These are phyloP conservation scores for Encephalitozoon cuniculi DNA, from an alignment of 371 early-diverging fungal species.

Conservation along the genomic window DNA sequence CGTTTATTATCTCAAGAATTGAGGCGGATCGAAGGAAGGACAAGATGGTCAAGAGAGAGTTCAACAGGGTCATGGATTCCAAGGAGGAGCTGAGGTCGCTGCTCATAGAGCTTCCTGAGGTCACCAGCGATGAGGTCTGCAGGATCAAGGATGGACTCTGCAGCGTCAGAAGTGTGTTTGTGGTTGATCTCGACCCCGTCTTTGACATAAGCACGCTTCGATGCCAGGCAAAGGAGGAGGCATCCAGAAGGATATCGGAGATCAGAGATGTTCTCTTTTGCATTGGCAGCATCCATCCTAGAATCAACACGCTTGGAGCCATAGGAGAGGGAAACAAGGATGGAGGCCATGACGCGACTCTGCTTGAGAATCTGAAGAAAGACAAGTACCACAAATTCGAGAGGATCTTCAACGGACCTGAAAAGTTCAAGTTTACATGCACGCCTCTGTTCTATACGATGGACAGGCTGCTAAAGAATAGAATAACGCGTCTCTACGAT, in stretches of 20 bases:
- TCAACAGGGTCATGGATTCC: neutral
- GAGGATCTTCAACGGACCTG: neutral
- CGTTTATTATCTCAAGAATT: conserved; percentile 17
- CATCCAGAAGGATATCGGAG: neutral
- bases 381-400: neutral
- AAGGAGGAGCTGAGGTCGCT: neutral
- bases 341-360: neutral
- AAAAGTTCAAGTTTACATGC: conserved; percentile 5
- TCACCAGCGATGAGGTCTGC: neutral
- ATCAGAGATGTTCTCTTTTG: neutral
- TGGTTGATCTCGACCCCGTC: conserved; percentile 19
- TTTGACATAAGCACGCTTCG: neutral
- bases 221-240: conserved; percentile 8
- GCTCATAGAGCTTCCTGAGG: neutral
- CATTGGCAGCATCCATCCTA: neutral
- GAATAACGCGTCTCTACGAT: conserved; percentile 15
- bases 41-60: conserved; percentile 27
- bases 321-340: neutral
- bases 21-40: conserved; percentile 21
- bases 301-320: neutral
- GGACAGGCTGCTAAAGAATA: conserved; percentile 21
- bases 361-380: neutral
- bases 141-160: neutral
- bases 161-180: neutral
- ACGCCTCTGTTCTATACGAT: conserved; percentile 9